Evolutionary conservation across 768 basidiomycete genomes (phyloP).

Genomic region (Russula sp.): DNA sequence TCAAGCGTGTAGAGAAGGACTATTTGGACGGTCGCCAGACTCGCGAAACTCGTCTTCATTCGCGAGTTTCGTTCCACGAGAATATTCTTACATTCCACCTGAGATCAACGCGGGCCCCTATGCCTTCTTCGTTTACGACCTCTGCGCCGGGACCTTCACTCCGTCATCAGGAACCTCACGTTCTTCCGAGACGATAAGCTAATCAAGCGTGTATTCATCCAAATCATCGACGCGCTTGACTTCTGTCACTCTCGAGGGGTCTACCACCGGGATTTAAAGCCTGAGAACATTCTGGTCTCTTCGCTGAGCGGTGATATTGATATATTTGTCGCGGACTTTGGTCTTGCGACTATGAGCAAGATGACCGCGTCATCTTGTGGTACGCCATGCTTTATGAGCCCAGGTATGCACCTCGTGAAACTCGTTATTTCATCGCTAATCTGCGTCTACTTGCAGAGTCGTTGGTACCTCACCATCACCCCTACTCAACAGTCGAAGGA

Average conservation of each 20-base stretch:
- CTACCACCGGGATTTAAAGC: slow-evolving; percentile 11
- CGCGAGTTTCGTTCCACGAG: slow-evolving; percentile 69
- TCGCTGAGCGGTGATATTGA: slow-evolving; percentile 9
- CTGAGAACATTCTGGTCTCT: not conserved
- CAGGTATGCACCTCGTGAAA: slow-evolving; percentile 5
- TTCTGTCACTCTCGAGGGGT: slow-evolving; percentile 21
- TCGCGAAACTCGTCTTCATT: slow-evolving; percentile 75
- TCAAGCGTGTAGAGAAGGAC: slow-evolving; percentile 78
- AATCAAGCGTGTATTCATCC: slow-evolving; percentile 18
- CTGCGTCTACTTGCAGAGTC: not conserved
- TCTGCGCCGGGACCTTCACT: slow-evolving; percentile 19
- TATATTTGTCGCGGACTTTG: slow-evolving; percentile 18
- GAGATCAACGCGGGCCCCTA: slow-evolving; percentile 75
- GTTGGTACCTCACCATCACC: not conserved
- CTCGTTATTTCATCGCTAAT: not conserved
- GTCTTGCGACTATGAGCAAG: slow-evolving; percentile 16
- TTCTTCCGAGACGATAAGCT: slow-evolving; percentile 20
- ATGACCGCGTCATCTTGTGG: slow-evolving; percentile 7
- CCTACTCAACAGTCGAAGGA: slow-evolving; percentile 14
- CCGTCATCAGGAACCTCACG: slow-evolving; percentile 2
- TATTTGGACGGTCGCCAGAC: slow-evolving; percentile 30
- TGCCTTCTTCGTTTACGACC: slow-evolving; percentile 39
- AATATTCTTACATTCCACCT: slow-evolving; percentile 82
- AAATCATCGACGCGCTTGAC: slow-evolving; percentile 21
- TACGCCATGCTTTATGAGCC: slow-evolving; percentile 18